A percentile compares a stretch with the other conserved stretches of the same genome.
phyloP scores from a whole-genome alignment of 345 rosid species.

The Acer yangbiense region DNA sequence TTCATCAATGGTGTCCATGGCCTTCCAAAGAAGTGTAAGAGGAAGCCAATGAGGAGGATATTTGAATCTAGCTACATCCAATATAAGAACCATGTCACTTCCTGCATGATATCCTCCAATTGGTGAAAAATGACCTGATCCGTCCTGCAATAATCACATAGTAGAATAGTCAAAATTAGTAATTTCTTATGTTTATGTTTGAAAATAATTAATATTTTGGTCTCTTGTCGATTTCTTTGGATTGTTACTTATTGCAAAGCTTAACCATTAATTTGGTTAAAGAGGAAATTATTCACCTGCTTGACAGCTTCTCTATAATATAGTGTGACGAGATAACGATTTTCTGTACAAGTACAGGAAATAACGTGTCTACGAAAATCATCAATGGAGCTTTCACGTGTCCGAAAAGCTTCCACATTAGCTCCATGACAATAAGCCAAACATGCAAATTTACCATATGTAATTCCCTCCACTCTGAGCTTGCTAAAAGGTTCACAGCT shows the following conservation, averaged over 20 bases:
- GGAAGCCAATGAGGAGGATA: constrained; percentile 53
- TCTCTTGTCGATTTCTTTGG: too few species aligned
- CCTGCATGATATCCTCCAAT: constrained; percentile 45
- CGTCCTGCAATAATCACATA: constrained; percentile 31
- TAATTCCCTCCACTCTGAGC: constrained; percentile 33
- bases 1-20: constrained; percentile 35
- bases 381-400: constrained; percentile 19
- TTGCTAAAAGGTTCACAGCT: constrained; percentile 40
- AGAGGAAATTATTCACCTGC: constrained; percentile 32
- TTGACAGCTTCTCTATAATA: constrained; percentile 32
- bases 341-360: constrained; percentile 27
- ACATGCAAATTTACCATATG: constrained; percentile 38
- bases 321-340: constrained; percentile 31
- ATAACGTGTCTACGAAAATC: constrained; percentile 32
- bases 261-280: too few species aligned
- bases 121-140: constrained; percentile 45
- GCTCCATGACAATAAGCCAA: constrained; percentile 43
- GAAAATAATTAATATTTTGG: too few species aligned
- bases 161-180: too few species aligned
- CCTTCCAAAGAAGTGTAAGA: constrained; percentile 44
- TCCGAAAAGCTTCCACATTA: constrained; percentile 34
- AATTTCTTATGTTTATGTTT: too few species aligned
- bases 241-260: too few species aligned
- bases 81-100: constrained; percentile 38
- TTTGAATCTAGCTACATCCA: constrained; percentile 45